Base-by-base conservation (phyloP, 768 basidiomycete species). In the Boletus pseudopeckii region DNA sequence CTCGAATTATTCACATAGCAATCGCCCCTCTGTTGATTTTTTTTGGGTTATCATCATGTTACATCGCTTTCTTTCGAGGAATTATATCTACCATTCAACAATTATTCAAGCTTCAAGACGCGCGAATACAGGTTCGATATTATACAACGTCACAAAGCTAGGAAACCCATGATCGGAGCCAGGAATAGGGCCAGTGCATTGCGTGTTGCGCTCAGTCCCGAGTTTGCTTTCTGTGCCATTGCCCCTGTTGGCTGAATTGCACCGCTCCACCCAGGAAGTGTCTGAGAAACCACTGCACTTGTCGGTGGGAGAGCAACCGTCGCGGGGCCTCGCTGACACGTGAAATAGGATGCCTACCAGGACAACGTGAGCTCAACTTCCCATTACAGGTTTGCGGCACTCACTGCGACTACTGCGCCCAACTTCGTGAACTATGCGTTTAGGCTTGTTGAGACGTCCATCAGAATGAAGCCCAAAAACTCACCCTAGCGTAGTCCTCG, bases 271-370 rank as follows among this genome's bases (percentile, higher is more conserved):
- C 66, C 67, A 39, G 64, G 38, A 45, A 86, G 77, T 2, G 87
- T 89, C 36, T 85, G 80, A 10, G 82, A 77, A 56, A 81, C 72
- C 17, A 90, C 87, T 11, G 84, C 67, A n/a, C 84, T 80, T 38
- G 90, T 91, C 20, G 81, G 61, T 41, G 79, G 72, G 42, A 82
- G 64, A 30, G 80, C 73, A 39, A 64, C 72, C 20, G 81, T 83
- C 13, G 80, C 75, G 5, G 76, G 75, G 24, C 90, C 90, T 61
- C 82, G 80, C 69, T 90, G 81, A 60, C 90, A 90, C 5, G 77
- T 80, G 62, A 90, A 80, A 74, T 90, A 92, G 56, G 75, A 85
- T 42, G 74, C 85, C 85, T 86, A 54, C 10, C 34, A 28, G 37
- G 37, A 53, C 15, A 4, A n/a, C 5, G 14, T 65, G 37, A 58